Conservation (phyloP, 345 rosid species). For the Toxicodendron radicans region DNA sequence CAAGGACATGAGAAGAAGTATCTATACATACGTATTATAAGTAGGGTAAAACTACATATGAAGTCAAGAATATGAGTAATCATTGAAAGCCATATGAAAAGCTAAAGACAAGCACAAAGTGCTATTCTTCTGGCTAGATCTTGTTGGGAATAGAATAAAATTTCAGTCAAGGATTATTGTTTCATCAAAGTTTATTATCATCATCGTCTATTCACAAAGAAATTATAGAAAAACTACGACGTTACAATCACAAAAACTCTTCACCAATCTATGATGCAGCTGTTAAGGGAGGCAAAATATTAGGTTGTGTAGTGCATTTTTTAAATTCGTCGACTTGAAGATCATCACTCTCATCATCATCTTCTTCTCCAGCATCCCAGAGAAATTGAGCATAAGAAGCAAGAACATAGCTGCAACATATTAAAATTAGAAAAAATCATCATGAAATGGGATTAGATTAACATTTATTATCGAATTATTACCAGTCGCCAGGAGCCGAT, state of each 20-base stretch:
- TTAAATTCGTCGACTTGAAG: neutral
- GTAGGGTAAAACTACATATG: neutral
- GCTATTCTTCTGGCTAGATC: too few species aligned
- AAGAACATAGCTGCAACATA: conserved; percentile 39
- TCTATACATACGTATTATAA: too few species aligned
- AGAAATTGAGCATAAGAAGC: conserved; percentile 52
- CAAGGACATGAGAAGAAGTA: neutral
- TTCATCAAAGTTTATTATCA: neutral
- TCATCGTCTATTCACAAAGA: neutral
- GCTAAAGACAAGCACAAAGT: too few species aligned
- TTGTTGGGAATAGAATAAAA: too few species aligned
- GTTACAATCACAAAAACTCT: neutral
- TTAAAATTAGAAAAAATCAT: too few species aligned
- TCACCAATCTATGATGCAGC: conserved; percentile 18
- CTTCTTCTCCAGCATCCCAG: conserved; percentile 38
- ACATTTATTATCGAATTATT: too few species aligned
- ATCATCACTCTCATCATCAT: conserved; percentile 10
- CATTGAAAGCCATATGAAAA: too few species aligned
- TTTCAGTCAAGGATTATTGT: neutral
- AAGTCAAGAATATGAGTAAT: conserved; percentile 5
- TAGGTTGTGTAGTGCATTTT: conserved; percentile 4
- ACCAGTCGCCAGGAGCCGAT: conserved; percentile 55
- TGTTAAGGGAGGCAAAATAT: conserved; percentile 12
- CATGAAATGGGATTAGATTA: too few species aligned
- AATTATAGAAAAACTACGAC: neutral